Conservation (phyloP, 139 green algal genomes). For the Raphidocelis subcapitata region DNA sequence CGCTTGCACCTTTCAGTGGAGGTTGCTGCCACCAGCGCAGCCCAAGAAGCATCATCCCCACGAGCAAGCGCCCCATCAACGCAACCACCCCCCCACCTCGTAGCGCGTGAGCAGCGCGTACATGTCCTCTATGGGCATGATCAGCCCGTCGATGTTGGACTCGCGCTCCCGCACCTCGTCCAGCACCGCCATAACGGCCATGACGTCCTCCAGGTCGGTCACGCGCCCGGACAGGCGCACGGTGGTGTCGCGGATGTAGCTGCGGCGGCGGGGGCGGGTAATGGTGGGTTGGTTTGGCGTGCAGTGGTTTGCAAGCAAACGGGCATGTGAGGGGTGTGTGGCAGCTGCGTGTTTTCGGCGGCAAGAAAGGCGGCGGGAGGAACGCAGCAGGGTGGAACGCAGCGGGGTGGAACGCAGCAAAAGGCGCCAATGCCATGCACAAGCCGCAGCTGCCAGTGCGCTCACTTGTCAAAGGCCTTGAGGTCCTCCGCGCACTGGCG, state of each 20-base stretch:
- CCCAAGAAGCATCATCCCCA: too few species aligned
- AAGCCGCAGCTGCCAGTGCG: too few species aligned
- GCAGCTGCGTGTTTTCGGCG: too few species aligned
- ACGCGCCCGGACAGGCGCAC: conserved; percentile 82
- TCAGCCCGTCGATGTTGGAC: conserved; percentile 81
- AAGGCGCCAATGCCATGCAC: too few species aligned
- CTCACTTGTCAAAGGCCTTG: conserved; percentile 71
- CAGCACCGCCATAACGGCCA: conserved; percentile 77
- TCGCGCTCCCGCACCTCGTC: conserved; percentile 89
- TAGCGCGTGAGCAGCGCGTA: conserved; percentile 88
- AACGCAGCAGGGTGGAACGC: too few species aligned
- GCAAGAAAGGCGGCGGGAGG: too few species aligned
- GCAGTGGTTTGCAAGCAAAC: too few species aligned
- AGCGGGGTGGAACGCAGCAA: too few species aligned
- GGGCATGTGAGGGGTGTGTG: too few species aligned
- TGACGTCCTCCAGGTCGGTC: conserved; percentile 85
- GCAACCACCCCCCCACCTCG: conserved; percentile 48
- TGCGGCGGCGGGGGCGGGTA: neutral
- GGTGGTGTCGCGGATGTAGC: conserved; percentile 60
- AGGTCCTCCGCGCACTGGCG: conserved; percentile 79
- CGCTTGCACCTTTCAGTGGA: too few species aligned
- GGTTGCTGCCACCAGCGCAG: too few species aligned
- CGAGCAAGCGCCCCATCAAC: too few species aligned
- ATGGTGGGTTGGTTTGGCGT: neutral
- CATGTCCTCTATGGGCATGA: conserved; percentile 93